Evolutionary conservation across 805 yeast species (phyloP), one percentile per base, ranked within the genome.

Genomic region (Candida sithepensis): DNA sequence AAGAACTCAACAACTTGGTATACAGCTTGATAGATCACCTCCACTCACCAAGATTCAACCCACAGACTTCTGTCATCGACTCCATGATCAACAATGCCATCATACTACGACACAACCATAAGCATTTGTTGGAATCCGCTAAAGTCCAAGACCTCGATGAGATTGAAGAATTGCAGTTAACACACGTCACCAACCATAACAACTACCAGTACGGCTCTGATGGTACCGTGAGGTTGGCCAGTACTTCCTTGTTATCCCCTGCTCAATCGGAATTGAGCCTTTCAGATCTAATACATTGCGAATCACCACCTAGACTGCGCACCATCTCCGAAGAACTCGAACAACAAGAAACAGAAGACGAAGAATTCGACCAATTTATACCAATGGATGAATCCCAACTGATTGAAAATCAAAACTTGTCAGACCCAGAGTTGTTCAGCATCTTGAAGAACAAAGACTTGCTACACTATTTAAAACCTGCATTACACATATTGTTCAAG

Each of bases 321-420:
- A n/a, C n/a, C n/a, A n/a, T n/a, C n/a, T n/a, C 28, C 28, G 28
- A 10, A 24, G 10, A 10, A 24, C 10, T 6, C 6, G 28, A 24
- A 7, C 10, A 32, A 33, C 10, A 28, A 19, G n/a, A 10, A 24
- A 12, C 23, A 41, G n/a, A n/a, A 10, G 46, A 46, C 1, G 52
- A 43, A 34, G 40, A 24, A 34, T 57, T 56, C 6, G 64, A 59
- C 6, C 44, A 52, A 3, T 59, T 38, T 26, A 16, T 51, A 4
- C 65, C 70, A 10, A 54, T 68, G 67, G 72, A 68, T 49, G 72
- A 68, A 50, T 64, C 70, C 2, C 70, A 66, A 42, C 36, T 62
- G 22, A 48, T 67, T 16, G 71, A 67, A 49, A 64, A 64, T 42
- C 46, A 46, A 9, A 50, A 58, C n/a, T 37, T 59, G 9, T 43